A percentile compares a stretch with the other conserved stretches of the same genome.
These are phyloP conservation scores for Colletotrichum noveboracense DNA, from an alignment of 2,329 filamentous ascomycete species.

Conservation along the genomic window DNA sequence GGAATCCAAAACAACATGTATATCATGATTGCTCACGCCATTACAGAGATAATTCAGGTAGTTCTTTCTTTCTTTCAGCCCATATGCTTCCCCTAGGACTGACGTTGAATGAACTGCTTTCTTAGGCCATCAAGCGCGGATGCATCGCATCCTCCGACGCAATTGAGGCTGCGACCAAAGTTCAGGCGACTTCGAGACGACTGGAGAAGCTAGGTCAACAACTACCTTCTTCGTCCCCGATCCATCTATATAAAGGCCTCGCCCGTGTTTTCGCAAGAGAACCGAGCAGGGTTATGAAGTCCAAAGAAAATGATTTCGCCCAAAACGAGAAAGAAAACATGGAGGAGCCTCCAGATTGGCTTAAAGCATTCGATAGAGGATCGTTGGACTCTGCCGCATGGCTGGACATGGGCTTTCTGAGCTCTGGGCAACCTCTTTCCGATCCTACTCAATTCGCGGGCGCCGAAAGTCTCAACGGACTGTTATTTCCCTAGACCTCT, in stretches of 20 bases:
- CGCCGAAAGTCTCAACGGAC: background rate
- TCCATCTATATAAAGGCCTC: background rate
- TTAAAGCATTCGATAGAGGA: background rate
- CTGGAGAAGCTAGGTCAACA: background rate
- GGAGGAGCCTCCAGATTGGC: background rate
- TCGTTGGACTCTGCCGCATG: background rate
- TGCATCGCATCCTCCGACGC: background rate
- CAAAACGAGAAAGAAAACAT: background rate
- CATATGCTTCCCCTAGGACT: background rate
- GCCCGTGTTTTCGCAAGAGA: background rate
- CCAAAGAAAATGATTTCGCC: background rate
- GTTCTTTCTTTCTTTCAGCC: background rate
- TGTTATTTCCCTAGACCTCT: background rate
- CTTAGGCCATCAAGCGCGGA: background rate
- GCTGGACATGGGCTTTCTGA: background rate
- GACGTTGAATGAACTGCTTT: background rate
- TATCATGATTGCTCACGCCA: constrained; percentile 29
- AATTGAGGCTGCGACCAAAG: background rate
- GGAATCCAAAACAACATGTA: constrained; percentile 30
- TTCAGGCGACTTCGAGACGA: background rate
- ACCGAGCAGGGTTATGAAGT: background rate
- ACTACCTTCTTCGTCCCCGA: background rate
- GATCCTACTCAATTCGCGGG: background rate
- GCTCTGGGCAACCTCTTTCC: background rate
- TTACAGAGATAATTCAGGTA: constrained; percentile 25